phyloP scores from a whole-genome alignment of 768 basidiomycete species.

The Pseudohyphozyma bogoriensis region DNA sequence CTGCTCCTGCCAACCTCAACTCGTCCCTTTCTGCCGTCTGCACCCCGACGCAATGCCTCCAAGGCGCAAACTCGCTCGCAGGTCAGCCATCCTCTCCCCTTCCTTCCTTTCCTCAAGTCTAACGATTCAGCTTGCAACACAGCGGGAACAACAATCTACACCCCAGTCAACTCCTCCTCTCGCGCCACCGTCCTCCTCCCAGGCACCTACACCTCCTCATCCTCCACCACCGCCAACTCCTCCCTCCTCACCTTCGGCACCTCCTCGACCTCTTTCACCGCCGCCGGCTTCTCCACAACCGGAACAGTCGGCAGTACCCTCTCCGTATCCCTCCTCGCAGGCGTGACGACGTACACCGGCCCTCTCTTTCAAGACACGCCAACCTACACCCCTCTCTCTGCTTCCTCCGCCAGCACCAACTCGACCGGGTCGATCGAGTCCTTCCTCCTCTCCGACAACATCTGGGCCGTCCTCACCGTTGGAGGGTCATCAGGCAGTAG shows the following conservation, averaged over 20 bases:
- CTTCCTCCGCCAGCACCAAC: constrained; percentile 26
- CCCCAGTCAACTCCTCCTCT: constrained; percentile 5
- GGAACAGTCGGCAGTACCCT: constrained; percentile 45
- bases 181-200: constrained; percentile 21
- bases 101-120: neutral
- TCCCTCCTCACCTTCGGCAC: constrained; percentile 2
- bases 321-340: constrained; percentile 48
- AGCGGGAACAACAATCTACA: constrained; percentile 10
- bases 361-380: constrained; percentile 57
- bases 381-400: constrained; percentile 52
- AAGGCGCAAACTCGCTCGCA: constrained; percentile 15
- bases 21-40: constrained; percentile 16
- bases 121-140: neutral
- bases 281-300: constrained; percentile 47
- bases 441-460: constrained; percentile 5
- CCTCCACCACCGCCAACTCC: constrained; percentile 10
- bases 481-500: constrained; percentile 42
- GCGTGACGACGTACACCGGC: constrained; percentile 56
- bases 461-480: constrained; percentile 18
- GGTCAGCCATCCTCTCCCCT: constrained; percentile 1
- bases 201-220: constrained; percentile 19
- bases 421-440: neutral
- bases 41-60: constrained; percentile 16
- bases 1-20: neutral
- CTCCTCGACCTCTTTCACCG: neutral